phyloP scores from a whole-genome alignment of 1,139 yeast genomes.

The Hansenula anomala region DNA sequence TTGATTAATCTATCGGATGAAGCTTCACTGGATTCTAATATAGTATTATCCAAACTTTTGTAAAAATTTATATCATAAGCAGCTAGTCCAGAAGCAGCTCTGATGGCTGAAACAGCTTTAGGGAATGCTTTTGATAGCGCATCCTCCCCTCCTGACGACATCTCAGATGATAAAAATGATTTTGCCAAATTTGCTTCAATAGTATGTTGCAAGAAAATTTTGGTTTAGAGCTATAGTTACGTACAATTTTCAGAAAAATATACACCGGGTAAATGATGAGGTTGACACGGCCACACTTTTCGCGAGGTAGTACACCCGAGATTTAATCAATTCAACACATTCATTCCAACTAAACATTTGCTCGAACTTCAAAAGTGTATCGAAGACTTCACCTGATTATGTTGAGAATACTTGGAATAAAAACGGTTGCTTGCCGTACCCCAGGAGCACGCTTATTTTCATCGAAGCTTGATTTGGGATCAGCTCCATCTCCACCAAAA shows the following conservation, averaged over 20 bases:
- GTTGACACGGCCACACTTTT: too few species aligned
- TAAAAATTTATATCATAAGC: slow-evolving; percentile 79
- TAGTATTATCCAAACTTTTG: slow-evolving; percentile 54
- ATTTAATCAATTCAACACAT: too few species aligned
- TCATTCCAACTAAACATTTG: too few species aligned
- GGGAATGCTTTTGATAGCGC: slow-evolving; percentile 22
- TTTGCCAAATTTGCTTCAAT: too few species aligned
- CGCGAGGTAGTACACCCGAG: too few species aligned
- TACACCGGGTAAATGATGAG: slow-evolving; percentile 1
- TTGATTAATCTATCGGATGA: slow-evolving; percentile 43
- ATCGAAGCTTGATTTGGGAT: slow-evolving; percentile 21
- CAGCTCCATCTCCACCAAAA: slow-evolving; percentile 81
- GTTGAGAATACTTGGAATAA: slow-evolving; percentile 1
- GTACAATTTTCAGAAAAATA: too few species aligned
- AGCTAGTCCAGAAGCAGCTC: slow-evolving; percentile 69
- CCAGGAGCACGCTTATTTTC: slow-evolving; percentile 13
- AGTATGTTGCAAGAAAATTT: neutral
- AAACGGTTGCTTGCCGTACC: neutral
- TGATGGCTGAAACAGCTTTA: slow-evolving; percentile 48
- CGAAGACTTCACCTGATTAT: too few species aligned
- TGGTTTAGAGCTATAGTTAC: too few species aligned
- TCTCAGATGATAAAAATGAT: neutral
- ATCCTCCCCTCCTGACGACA: neutral
- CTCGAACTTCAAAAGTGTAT: too few species aligned
- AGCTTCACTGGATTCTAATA: slow-evolving; percentile 39